These are phyloP conservation scores for Xerocomus spinulosus DNA, from an alignment of 768 basidiomycete species.

Conservation along the genomic window DNA sequence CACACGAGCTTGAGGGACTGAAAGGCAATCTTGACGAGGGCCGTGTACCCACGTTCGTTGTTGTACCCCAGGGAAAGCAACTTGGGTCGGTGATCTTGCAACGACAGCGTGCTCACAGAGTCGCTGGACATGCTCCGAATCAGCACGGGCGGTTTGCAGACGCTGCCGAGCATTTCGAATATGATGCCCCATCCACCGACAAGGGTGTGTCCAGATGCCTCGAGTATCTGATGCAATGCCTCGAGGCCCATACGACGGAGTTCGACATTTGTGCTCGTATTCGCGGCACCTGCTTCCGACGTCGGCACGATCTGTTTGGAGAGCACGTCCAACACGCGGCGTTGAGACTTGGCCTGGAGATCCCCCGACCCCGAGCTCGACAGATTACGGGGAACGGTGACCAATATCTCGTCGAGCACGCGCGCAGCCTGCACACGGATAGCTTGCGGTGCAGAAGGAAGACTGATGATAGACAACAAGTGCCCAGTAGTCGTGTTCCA, in stretches of 20 bases:
- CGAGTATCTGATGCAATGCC: conserved; percentile 84
- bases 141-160: conserved; percentile 58
- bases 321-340: conserved; percentile 81
- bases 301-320: conserved; percentile 65
- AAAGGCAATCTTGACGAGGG: conserved; percentile 88
- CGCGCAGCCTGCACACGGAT: conserved; percentile 89
- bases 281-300: conserved; percentile 37
- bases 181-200: conserved; percentile 91
- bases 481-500: conserved; percentile 83
- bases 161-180: conserved; percentile 87
- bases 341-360: conserved; percentile 67
- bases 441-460: conserved; percentile 60
- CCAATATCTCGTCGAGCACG: conserved; percentile 79
- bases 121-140: conserved; percentile 37
- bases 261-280: conserved; percentile 57
- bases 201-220: conserved; percentile 87
- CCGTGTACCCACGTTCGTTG: conserved; percentile 64
- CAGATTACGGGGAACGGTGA: conserved; percentile 70
- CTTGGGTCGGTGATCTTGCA: conserved; percentile 35
- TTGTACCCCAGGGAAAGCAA: conserved; percentile 52
- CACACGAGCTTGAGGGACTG: conserved; percentile 92
- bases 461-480: conserved; percentile 70
- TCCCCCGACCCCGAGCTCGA: conserved; percentile 53
- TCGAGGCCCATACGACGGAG: conserved; percentile 85
- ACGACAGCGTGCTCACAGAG: conserved; percentile 40